A percentile compares a stretch with the other conserved stretches of the same genome.
Conservation (phyloP, 2,329 filamentous ascomycete species). For the Arachnopeziza araneosa region DNA sequence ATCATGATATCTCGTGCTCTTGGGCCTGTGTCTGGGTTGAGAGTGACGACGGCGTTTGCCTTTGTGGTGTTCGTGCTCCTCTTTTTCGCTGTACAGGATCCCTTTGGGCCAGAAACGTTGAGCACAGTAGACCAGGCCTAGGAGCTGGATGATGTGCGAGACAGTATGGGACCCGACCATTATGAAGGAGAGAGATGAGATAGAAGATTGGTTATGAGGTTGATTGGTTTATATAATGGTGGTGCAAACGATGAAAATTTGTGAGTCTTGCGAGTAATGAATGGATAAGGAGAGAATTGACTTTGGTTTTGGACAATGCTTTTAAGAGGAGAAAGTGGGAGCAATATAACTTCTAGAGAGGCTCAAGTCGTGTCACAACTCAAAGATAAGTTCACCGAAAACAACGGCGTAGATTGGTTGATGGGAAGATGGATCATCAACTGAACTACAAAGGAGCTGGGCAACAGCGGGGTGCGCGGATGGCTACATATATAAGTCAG, state of each 20-base stretch:
- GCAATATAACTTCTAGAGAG: background rate
- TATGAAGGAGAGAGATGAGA: background rate
- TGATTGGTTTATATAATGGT: background rate
- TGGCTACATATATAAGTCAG: background rate
- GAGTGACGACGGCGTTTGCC: background rate
- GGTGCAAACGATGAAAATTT: background rate
- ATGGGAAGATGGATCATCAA: background rate
- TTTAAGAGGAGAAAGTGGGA: background rate
- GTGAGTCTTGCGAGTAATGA: background rate
- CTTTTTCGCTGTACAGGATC: slow-evolving; percentile 21
- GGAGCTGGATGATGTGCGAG: slow-evolving; percentile 10
- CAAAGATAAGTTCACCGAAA: background rate
- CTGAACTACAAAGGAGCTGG: background rate
- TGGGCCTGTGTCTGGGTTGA: slow-evolving; percentile 3
- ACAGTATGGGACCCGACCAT: background rate
- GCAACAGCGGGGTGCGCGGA: background rate
- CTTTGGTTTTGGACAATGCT: background rate
- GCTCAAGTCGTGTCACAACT: background rate
- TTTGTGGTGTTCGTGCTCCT: slow-evolving; percentile 21
- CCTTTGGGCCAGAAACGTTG: slow-evolving; percentile 28
- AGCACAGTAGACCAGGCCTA: slow-evolving; percentile 20
- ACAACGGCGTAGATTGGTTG: background rate
- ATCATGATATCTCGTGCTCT: background rate
- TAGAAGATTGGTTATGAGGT: background rate
- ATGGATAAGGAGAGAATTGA: background rate